Conservation (phyloP, 805 yeast genomes). For the Starmerella geochares region DNA sequence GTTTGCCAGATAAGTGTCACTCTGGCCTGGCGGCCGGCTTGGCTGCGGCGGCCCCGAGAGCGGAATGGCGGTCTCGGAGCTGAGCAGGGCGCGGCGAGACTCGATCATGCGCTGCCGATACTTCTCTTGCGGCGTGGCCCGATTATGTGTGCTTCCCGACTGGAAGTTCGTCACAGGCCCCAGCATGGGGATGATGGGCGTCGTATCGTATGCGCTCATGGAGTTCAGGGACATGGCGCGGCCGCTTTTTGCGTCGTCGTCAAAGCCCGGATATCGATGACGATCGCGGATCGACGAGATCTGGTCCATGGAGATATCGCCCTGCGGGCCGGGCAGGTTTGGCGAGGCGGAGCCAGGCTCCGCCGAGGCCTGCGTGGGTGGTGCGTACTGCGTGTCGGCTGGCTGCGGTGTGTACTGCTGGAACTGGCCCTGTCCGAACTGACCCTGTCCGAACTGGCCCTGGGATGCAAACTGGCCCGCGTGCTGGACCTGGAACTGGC, state of each 20-base stretch:
- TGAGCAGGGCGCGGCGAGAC: conserved; percentile 23
- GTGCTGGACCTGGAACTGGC: conserved; percentile 8
- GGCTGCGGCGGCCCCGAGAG: conserved; percentile 17
- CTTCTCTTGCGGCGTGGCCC: conserved; percentile 19
- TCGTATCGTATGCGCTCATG: conserved; percentile 30
- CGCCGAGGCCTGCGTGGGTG: not conserved
- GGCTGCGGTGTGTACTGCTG: not conserved
- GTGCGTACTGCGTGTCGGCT: not conserved
- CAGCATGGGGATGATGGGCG: conserved; percentile 33
- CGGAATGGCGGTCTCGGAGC: conserved; percentile 23
- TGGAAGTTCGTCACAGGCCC: conserved; percentile 15
- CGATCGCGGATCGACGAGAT: conserved; percentile 28
- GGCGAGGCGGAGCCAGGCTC: conserved; percentile 3
- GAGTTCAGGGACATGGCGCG: conserved; percentile 30
- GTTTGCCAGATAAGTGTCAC: not conserved
- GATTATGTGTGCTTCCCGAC: conserved; percentile 10
- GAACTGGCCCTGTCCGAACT: not conserved
- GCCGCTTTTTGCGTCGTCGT: conserved; percentile 16
- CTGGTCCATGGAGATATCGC: conserved; percentile 23
- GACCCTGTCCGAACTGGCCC: not conserved
- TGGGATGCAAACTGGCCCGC: not conserved
- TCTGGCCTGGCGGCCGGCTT: not conserved
- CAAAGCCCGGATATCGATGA: conserved; percentile 31
- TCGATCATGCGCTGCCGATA: conserved; percentile 28
- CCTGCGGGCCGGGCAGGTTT: not conserved